phyloP scores from a whole-genome alignment of 2,329 filamentous ascomycete genomes.

The Sclerotinia minor region DNA sequence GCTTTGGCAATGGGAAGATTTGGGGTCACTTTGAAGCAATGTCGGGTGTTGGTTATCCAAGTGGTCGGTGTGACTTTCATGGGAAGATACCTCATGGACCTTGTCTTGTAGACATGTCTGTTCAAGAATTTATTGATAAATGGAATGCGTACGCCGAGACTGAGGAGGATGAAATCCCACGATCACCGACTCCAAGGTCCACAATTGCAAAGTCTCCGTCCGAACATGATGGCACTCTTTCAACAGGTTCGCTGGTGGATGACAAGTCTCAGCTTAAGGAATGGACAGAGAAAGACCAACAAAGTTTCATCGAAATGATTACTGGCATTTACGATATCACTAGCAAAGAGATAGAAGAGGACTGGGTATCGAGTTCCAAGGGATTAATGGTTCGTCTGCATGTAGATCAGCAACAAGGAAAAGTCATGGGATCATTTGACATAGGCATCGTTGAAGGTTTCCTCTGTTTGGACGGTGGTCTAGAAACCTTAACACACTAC shows the following conservation, averaged over 20 bases:
- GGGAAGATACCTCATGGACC: conserved; percentile 16
- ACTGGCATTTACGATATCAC: conserved; percentile 12
- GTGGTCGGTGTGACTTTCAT: conserved; percentile 11
- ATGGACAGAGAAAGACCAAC: conserved; percentile 4
- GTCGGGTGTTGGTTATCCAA: conserved; percentile 2
- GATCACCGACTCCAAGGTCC: conserved; percentile 8
- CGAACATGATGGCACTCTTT: neutral
- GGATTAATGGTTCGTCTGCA: conserved; percentile 10
- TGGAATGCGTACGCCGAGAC: conserved; percentile 18
- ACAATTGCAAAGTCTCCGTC: neutral
- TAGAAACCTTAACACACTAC: neutral
- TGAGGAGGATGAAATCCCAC: conserved; percentile 16
- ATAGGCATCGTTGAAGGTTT: conserved; percentile 12
- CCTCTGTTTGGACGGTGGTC: neutral
- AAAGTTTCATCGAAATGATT: conserved; percentile 1
- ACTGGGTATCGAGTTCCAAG: neutral
- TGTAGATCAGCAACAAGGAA: conserved; percentile 10
- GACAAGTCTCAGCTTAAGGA: neutral
- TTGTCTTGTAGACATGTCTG: conserved; percentile 14
- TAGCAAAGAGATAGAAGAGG: conserved; percentile 16
- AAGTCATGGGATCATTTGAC: neutral
- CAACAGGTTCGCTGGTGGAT: neutral
- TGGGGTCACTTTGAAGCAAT: conserved; percentile 15
- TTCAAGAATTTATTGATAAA: conserved; percentile 13
- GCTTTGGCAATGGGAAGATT: conserved; percentile 16